A percentile compares a stretch with the other conserved stretches of the same genome.
Conservation (phyloP, 805 yeast genomes). For the Cyberlindnera mrakii region DNA sequence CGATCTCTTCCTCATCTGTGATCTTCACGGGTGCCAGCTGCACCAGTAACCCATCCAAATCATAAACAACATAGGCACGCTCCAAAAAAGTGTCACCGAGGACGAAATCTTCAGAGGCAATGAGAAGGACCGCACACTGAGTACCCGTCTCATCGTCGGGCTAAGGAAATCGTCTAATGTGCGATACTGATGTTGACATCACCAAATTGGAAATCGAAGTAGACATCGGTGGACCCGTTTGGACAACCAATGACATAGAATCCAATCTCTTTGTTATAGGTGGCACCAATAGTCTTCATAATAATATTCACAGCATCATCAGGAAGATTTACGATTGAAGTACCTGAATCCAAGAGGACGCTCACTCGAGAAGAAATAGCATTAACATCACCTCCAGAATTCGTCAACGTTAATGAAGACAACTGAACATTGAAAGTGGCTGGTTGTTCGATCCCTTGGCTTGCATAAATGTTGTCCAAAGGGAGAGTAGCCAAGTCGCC, state of each 20-base stretch:
- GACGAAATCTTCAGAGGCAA: slow-evolving; percentile 27
- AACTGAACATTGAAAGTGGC: slow-evolving; percentile 28
- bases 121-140: slow-evolving; percentile 4
- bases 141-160: neutral
- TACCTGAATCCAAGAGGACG: slow-evolving; percentile 50
- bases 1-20: neutral
- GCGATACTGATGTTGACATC: slow-evolving; percentile 1
- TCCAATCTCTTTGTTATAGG: slow-evolving; percentile 21
- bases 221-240: neutral
- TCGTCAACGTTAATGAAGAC: slow-evolving; percentile 33
- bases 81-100: slow-evolving; percentile 66
- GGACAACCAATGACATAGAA: slow-evolving; percentile 3
- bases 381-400: slow-evolving; percentile 36
- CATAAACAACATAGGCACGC: slow-evolving; percentile 61
- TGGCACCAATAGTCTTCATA: slow-evolving; percentile 24
- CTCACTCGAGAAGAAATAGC: neutral
- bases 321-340: slow-evolving; percentile 47
- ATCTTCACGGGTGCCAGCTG: slow-evolving; percentile 39
- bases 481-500: slow-evolving; percentile 45
- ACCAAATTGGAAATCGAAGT: neutral
- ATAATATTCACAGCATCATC: slow-evolving; percentile 11
- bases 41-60: slow-evolving; percentile 50
- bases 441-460: slow-evolving; percentile 35
- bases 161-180: slow-evolving; percentile 1
- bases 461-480: slow-evolving; percentile 16